Percentiles rank a stretch among this genome's conserved stretches.
phyloP scores from a whole-genome alignment of 768 basidiomycete genomes.

The Tulasnella sp. region DNA sequence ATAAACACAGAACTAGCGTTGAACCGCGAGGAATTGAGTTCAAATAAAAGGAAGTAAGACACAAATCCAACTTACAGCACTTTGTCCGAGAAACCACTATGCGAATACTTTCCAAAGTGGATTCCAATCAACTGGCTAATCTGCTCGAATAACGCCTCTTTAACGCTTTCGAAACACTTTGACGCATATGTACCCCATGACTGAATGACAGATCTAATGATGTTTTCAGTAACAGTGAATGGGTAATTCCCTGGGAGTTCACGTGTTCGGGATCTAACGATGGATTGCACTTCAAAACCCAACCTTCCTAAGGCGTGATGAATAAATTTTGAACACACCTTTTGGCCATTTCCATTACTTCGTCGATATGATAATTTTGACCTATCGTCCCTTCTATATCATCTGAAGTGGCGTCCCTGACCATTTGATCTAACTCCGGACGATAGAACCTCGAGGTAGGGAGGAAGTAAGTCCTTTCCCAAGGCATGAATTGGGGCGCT shows the following conservation, averaged over 20 bases:
- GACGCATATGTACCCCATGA: background rate
- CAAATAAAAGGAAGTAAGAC: too few species aligned
- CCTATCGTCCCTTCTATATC: constrained; percentile 27
- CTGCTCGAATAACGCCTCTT: background rate
- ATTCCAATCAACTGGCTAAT: background rate
- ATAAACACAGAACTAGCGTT: too few species aligned
- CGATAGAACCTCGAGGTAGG: too few species aligned
- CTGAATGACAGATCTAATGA: background rate
- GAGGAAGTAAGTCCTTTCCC: too few species aligned
- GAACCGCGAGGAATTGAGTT: too few species aligned
- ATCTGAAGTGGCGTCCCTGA: constrained; percentile 31
- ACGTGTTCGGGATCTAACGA: constrained; percentile 47
- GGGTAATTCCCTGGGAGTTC: constrained; percentile 56
- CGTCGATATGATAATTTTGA: constrained; percentile 19
- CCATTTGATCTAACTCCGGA: constrained; percentile 23
- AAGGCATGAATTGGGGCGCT: constrained; percentile 8
- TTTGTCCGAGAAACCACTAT: background rate
- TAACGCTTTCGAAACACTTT: background rate
- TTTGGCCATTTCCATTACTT: constrained; percentile 18
- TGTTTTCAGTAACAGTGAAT: constrained; percentile 35
- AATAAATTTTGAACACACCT: background rate
- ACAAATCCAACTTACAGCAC: background rate
- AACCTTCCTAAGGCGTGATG: background rate
- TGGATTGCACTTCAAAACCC: background rate
- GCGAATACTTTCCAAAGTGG: background rate